phyloP scores from a whole-genome alignment of 2,329 filamentous ascomycete species.

The Xylaria sp. region DNA sequence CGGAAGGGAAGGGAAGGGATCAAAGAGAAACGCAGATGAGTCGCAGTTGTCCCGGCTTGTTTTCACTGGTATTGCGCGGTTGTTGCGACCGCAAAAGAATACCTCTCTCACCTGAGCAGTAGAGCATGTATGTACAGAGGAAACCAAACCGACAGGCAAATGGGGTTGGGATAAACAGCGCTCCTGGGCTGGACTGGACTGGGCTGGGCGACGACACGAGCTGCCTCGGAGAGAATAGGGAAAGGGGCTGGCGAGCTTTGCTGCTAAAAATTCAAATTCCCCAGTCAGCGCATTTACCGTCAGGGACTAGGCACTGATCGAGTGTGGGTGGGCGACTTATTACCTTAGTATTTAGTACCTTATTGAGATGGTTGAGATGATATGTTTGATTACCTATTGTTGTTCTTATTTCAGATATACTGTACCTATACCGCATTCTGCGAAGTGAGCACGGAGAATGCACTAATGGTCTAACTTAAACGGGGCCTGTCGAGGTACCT shows the following conservation, averaged over 20 bases:
- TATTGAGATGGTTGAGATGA: slow-evolving; percentile 26
- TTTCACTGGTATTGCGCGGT: slow-evolving; percentile 27
- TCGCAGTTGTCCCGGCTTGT: slow-evolving; percentile 28
- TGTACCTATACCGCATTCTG: neutral
- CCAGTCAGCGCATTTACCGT: slow-evolving; percentile 26
- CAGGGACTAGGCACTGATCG: slow-evolving; percentile 3
- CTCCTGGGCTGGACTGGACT: slow-evolving; percentile 1
- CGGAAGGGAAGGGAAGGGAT: slow-evolving; percentile 23
- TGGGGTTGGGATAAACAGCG: slow-evolving; percentile 7
- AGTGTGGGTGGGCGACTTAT: slow-evolving; percentile 29
- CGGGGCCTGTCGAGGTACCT: slow-evolving; percentile 12
- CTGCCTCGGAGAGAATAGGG: slow-evolving; percentile 23
- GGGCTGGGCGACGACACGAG: slow-evolving; percentile 19
- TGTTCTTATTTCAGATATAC: slow-evolving; percentile 31
- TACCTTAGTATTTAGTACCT: slow-evolving; percentile 17
- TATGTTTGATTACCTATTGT: slow-evolving; percentile 34
- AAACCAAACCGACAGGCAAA: neutral
- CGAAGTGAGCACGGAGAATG: slow-evolving; percentile 15
- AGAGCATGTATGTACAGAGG: neutral
- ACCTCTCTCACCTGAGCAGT: slow-evolving; percentile 3
- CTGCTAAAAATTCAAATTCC: slow-evolving; percentile 33
- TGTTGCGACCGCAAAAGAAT: slow-evolving; percentile 35
- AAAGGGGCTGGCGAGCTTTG: slow-evolving; percentile 32
- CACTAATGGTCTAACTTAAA: slow-evolving; percentile 13
- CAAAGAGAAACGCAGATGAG: slow-evolving; percentile 30